phyloP scores from a whole-genome alignment of 2,329 filamentous ascomycete species.

The Endoconidiophora laricicola region DNA sequence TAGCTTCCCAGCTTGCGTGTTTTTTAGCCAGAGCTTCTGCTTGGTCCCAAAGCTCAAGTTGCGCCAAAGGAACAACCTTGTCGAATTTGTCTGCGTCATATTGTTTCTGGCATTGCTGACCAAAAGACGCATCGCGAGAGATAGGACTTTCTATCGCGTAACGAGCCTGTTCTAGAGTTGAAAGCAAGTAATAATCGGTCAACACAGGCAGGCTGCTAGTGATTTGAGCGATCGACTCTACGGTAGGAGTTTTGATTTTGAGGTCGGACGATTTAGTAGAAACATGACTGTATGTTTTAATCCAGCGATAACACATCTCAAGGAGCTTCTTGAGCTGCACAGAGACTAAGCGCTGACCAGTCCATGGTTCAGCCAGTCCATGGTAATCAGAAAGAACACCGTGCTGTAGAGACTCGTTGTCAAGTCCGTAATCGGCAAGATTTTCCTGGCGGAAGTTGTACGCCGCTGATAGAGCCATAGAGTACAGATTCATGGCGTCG shows the following conservation, averaged over 20 bases:
- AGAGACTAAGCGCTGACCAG: conserved; percentile 47
- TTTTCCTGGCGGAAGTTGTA: conserved; percentile 58
- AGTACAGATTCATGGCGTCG: conserved; percentile 48
- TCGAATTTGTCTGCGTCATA: conserved; percentile 35
- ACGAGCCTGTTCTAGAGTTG: conserved; percentile 35
- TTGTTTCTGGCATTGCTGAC: conserved; percentile 29
- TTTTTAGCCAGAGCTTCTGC: conserved; percentile 42
- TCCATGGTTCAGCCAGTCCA: conserved; percentile 70
- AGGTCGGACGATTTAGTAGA: conserved; percentile 17
- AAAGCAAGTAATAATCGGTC: conserved; percentile 37
- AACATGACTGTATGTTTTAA: conserved; percentile 27
- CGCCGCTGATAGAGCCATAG: conserved; percentile 43
- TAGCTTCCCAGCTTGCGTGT: conserved; percentile 35
- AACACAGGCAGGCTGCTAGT: conserved; percentile 32
- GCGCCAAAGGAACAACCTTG: conserved; percentile 36
- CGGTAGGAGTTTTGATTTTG: conserved; percentile 22
- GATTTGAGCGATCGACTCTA: conserved; percentile 28
- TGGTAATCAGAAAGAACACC: conserved; percentile 50
- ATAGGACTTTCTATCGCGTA: conserved; percentile 32
- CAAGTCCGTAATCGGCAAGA: conserved; percentile 54
- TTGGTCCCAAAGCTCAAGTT: conserved; percentile 39
- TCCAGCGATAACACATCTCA: conserved; percentile 40
- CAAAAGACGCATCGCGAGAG: conserved; percentile 24
- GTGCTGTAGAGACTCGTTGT: conserved; percentile 45
- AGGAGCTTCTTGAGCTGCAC: conserved; percentile 45